Evolutionary conservation across 169 alveolate species (phyloP).

Genomic region (Theileria orientalis): DNA sequence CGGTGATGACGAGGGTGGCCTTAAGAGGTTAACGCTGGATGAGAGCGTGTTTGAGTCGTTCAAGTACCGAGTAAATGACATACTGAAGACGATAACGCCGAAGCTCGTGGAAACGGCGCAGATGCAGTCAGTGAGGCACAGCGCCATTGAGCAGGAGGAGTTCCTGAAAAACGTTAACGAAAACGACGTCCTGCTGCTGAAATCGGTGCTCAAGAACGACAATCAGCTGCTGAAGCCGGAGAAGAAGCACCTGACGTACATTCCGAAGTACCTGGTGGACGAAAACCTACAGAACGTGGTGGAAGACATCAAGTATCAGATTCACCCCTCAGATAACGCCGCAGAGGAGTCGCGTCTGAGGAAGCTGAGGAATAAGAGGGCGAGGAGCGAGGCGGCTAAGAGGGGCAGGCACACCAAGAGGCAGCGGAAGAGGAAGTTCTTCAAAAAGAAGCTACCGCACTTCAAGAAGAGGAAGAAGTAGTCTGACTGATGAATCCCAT

Average conservation of each 20-base stretch:
- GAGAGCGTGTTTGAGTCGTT: constrained; percentile 32
- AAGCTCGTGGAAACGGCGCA: constrained; percentile 40
- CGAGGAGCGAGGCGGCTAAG: background rate
- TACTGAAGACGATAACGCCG: constrained; percentile 47
- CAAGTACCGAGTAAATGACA: constrained; percentile 58
- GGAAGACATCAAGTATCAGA: constrained; percentile 26
- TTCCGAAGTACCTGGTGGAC: constrained; percentile 46
- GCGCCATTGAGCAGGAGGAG: constrained; percentile 56
- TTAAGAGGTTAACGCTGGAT: constrained; percentile 1
- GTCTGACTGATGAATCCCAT: background rate
- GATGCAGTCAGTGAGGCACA: constrained; percentile 54
- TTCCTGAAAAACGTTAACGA: constrained; percentile 38
- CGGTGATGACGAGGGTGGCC: too few relatives aligned
- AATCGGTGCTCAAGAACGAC: constrained; percentile 53
- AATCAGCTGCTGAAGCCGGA: constrained; percentile 34
- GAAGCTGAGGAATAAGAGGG: background rate
- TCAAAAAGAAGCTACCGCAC: constrained; percentile 34
- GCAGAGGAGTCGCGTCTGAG: too few relatives aligned
- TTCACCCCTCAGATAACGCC: constrained; percentile 21
- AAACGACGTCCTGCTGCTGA: constrained; percentile 41
- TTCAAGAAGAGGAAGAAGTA: constrained; percentile 45
- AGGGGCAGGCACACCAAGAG: background rate
- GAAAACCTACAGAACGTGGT: constrained; percentile 33
- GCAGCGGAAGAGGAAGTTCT: background rate
- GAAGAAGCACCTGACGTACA: constrained; percentile 44